Base-by-base conservation (phyloP, 2,329 filamentous ascomycete genomes). In the Cladosporium sp. region DNA sequence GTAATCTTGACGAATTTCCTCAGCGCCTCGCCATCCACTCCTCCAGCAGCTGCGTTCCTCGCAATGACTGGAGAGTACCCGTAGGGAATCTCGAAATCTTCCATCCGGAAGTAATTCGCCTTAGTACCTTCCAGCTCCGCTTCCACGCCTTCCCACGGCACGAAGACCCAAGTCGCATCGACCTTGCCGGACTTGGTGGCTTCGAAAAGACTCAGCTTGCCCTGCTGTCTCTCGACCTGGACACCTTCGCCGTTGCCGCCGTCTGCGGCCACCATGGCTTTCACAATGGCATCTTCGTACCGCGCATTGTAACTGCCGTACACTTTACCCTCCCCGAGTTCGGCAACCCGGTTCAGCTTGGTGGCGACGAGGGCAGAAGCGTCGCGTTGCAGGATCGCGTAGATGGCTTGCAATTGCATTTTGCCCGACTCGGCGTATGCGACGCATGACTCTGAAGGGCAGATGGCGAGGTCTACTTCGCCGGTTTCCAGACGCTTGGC, bases 101-200 rank as follows among this genome's bases (percentile, higher is more conserved):
- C 69, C 31, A 71, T 52, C 33, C 59, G 66, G 65, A 74, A 75
- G 28, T 66, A 64, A 28, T 71, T 67, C 50, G 70, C 60, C 23
- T 70, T 60, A 3, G 69, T 63, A 3, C 70, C 71, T 8, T 74
- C 69, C 16, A 70, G 37, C 67, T 72, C 70, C 1, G 73, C 73
- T 57, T 75, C 73, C 8, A 75, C 69, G 2, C 74, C 73, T 58
- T 76, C 74, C 74, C 74, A 76, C 14, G 74, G 74, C 53, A 75
- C 46, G 62, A 76, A 75, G 49, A 75, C 67, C 74, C 74, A 76
- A 1, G 74, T 76, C 0, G 73, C 73, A 65, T 76, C 74, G 4
- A 75, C 61, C n/a, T 67, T 55, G 1, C 74, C 74, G 18, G 67
- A 58, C 61, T 72, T 72, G 18, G 73, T 62, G 14, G 69, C 68